phyloP scores from a whole-genome alignment of 805 yeast genomes.

The Metschnikowia drakensbergensis region DNA sequence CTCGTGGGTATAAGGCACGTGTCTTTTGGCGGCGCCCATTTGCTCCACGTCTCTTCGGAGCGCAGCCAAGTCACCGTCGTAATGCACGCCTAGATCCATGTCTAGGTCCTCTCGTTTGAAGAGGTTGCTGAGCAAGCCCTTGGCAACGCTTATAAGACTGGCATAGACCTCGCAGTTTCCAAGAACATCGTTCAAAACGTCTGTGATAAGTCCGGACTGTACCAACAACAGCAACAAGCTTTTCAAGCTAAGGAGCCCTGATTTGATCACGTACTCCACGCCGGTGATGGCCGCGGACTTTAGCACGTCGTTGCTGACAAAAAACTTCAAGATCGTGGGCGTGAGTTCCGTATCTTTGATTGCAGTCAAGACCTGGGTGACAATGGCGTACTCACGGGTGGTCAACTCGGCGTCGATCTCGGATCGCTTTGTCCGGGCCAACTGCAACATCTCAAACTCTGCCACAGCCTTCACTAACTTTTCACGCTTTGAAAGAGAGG shows the following conservation, averaged over 20 bases:
- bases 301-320: slow-evolving; percentile 27
- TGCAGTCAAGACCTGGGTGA: slow-evolving; percentile 37
- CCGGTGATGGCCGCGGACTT: slow-evolving; percentile 23
- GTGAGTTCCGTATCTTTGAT: slow-evolving; percentile 35
- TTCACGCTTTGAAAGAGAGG: slow-evolving; percentile 9
- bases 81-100: background rate
- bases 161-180: slow-evolving; percentile 38
- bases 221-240: slow-evolving; percentile 35
- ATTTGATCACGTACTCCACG: slow-evolving; percentile 23
- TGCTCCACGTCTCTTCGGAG: slow-evolving; percentile 1
- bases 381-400: slow-evolving; percentile 38
- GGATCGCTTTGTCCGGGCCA: slow-evolving; percentile 29
- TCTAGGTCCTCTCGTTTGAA: slow-evolving; percentile 7
- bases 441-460: slow-evolving; percentile 19
- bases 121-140: slow-evolving; percentile 18
- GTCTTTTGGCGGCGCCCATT: background rate
- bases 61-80: background rate
- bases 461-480: slow-evolving; percentile 24
- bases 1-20: slow-evolving; percentile 8
- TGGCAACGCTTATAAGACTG: slow-evolving; percentile 30
- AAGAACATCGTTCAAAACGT: slow-evolving; percentile 34
- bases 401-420: slow-evolving; percentile 23
- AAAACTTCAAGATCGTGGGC: slow-evolving; percentile 31
- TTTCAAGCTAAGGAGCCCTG: slow-evolving; percentile 31
- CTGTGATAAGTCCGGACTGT: slow-evolving; percentile 33